These are phyloP conservation scores for Kurtzmaniella natalensis DNA, from an alignment of 1,139 yeast species.

Conservation along the genomic window DNA sequence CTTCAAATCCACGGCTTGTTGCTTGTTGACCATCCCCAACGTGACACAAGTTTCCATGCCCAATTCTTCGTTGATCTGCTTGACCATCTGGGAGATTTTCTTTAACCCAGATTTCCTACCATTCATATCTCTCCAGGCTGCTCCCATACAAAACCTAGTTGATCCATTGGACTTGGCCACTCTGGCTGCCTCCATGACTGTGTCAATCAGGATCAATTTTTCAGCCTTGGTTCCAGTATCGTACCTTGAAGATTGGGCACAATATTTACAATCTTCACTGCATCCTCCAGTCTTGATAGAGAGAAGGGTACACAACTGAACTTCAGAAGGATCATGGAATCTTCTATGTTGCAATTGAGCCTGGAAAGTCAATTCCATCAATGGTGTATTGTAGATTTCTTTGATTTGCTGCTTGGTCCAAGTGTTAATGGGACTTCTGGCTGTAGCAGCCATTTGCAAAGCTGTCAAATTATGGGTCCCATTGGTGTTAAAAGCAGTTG, in stretches of 20 bases:
- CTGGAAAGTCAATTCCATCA: slow-evolving; percentile 56
- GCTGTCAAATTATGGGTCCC: slow-evolving; percentile 7
- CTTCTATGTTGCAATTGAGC: slow-evolving; percentile 66
- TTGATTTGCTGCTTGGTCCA: slow-evolving; percentile 62
- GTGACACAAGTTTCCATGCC: slow-evolving; percentile 80
- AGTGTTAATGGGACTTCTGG: slow-evolving; percentile 34
- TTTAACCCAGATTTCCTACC: slow-evolving; percentile 69
- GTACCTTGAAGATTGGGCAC: slow-evolving; percentile 70
- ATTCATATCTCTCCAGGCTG: slow-evolving; percentile 84
- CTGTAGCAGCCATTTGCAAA: slow-evolving; percentile 14
- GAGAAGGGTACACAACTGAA: slow-evolving; percentile 71
- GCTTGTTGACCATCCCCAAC: slow-evolving; percentile 66
- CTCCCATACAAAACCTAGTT: slow-evolving; percentile 81
- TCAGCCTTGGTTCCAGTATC: slow-evolving; percentile 69
- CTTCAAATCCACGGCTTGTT: slow-evolving; percentile 55
- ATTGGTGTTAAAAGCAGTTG: slow-evolving; percentile 3
- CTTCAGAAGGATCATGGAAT: slow-evolving; percentile 64
- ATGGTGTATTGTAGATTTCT: slow-evolving; percentile 60
- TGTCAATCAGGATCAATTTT: slow-evolving; percentile 55
- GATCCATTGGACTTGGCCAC: slow-evolving; percentile 68
- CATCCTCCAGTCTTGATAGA: slow-evolving; percentile 81
- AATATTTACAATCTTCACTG: slow-evolving; percentile 76
- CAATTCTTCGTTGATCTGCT: slow-evolving; percentile 53
- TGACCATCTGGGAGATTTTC: slow-evolving; percentile 62
- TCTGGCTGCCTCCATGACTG: slow-evolving; percentile 59